Conservation (phyloP, 768 basidiomycete genomes). For the Termitomyces sp. region DNA sequence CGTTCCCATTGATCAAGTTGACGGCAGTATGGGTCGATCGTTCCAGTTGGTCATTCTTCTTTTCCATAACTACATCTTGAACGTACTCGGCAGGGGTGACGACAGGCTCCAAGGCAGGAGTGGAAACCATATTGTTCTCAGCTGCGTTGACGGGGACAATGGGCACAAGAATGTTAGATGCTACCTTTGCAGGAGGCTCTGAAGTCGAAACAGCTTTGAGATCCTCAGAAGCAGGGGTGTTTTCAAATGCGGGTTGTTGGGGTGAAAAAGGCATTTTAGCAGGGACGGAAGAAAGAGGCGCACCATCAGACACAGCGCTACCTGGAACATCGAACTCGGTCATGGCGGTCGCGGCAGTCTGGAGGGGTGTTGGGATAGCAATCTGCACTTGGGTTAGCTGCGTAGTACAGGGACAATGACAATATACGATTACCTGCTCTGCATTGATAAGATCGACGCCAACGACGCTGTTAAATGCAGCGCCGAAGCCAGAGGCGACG, state of each 20-base stretch:
- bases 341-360: constrained; percentile 16
- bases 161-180: constrained; percentile 26
- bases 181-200: neutral
- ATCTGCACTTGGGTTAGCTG: constrained; percentile 17
- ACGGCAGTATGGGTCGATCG: constrained; percentile 3
- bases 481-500: constrained; percentile 35
- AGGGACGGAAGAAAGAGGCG: constrained; percentile 1
- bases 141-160: constrained; percentile 38
- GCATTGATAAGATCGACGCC: constrained; percentile 28
- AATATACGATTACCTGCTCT: constrained; percentile 12
- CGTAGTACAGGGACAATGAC: neutral
- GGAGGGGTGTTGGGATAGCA: constrained; percentile 25
- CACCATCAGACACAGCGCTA: constrained; percentile 11
- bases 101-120: neutral
- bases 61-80: neutral
- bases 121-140: constrained; percentile 29
- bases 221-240: neutral
- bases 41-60: neutral
- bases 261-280: neutral
- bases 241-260: neutral
- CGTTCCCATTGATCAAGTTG: constrained; percentile 1
- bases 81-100: neutral
- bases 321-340: constrained; percentile 14
- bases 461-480: constrained; percentile 30
- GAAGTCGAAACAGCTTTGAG: constrained; percentile 3